Evolutionary conservation across 805 yeast species (phyloP), one percentile per base, ranked within the genome.

Genomic region (Blastobotrys terrestris): DNA sequence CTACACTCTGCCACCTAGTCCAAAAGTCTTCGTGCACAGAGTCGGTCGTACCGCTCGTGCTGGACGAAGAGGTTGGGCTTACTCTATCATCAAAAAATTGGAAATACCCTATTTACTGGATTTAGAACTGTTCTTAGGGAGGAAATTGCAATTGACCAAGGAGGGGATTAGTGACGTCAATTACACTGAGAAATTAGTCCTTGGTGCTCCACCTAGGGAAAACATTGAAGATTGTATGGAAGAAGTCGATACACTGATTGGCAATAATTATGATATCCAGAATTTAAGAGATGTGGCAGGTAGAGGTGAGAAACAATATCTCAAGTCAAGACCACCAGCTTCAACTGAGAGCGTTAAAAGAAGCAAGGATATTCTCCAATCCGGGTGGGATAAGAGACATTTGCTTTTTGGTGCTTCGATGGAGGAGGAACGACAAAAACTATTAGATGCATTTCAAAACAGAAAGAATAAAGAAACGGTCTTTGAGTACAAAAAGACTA

Each of bases 11-110:
- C 98, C 98, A 8, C 85, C 89, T 1, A 84, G 95, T 1, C 89
- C 97, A 2, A 94, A 95, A 69, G 86, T 92, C 54, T 94, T 94
- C 69, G 80, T 94, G 52, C 99, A 94, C 71, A 83, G 99, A 72
- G 98, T 94, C 46, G 99, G 99, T 69, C 84, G 99, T 78, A 94
- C 99, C 46, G 99, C 99, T 8, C 86, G 99, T 78, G 99, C 99
- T 6, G 99, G 99, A 67, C 85, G 89, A 67, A 82, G 79, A 61
- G 99, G 99, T 65, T 90, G 97, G 95, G 99, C 99, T 0, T 94
- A 87, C 67, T 85, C 97, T 2, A 80, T 94, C 55, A 85, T 91
- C 5, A 77, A 83, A 53, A 96, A 90, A 58, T 76, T 80, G 52
- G 99, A 94, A 67, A 70, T 92, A 53, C 96, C 99, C 8, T 94